Evolutionary conservation across 768 basidiomycete genomes (phyloP).

Genomic region (Lanmaoa pseudosensibilis): DNA sequence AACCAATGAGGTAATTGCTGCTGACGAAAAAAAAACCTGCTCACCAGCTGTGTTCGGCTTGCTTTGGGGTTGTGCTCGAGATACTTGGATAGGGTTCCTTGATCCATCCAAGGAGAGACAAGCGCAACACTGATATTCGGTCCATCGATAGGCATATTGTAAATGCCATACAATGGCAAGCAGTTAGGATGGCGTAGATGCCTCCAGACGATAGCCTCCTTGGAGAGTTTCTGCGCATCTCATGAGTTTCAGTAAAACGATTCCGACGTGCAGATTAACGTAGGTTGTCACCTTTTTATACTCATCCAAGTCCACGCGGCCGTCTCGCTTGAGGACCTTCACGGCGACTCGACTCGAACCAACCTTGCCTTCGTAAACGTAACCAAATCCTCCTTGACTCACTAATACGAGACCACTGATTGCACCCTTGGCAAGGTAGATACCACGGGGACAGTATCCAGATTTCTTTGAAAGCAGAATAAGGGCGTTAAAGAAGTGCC

Average conservation of each 20-base stretch:
- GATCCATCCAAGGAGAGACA: conserved; percentile 43
- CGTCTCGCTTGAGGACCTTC: conserved; percentile 14
- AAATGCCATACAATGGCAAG: conserved; percentile 38
- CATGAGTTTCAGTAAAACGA: neutral
- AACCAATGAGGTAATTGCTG: neutral
- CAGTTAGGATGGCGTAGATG: conserved; percentile 37
- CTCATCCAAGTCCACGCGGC: neutral
- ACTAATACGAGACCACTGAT: conserved; percentile 7
- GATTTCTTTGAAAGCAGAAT: conserved; percentile 21
- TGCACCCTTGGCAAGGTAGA: conserved; percentile 6
- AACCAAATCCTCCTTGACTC: conserved; percentile 23
- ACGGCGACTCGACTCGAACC: conserved; percentile 30
- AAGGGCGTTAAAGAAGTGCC: conserved; percentile 17
- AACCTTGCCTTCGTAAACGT: conserved; percentile 20
- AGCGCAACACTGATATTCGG: conserved; percentile 24
- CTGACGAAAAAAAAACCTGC: neutral
- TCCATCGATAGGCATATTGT: conserved; percentile 10
- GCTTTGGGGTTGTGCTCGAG: conserved; percentile 25
- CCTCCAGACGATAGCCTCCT: conserved; percentile 37
- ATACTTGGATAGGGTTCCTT: conserved; percentile 33
- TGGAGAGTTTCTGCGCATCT: conserved; percentile 21
- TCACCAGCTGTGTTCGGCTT: conserved; percentile 35
- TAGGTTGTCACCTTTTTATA: conserved; percentile 21
- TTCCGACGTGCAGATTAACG: neutral
- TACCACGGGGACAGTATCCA: conserved; percentile 19